Base-by-base conservation (phyloP, 2,329 filamentous ascomycete species). In the Coniochaeta pulveracea region DNA sequence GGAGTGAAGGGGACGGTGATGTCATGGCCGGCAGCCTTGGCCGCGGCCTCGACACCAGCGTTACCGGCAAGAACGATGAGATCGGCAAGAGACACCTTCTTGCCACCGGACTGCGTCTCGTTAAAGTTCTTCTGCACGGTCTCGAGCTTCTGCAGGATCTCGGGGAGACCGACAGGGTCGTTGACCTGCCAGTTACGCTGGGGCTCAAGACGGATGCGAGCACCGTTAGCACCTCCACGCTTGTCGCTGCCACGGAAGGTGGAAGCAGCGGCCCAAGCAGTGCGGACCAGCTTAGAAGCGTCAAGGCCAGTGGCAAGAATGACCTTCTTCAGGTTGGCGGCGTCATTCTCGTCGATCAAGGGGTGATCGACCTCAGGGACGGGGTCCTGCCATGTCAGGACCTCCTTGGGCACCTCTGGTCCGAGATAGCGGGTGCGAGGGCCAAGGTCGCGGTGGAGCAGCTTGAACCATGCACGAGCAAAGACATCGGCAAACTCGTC, bases 171-270 rank as follows among this genome's bases (percentile, higher is more conserved):
- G 2, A 64, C 46, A 18, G 80, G 80, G 63, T 84, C 81, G 70
- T 88, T 88, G 51, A 76, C 69, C 48, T 72, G 58, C 81, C 82
- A 88, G 54, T 72, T 62, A 46, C 74, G 75, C 60, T 82, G 76
- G 16, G 82, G 82, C 40, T 68, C 63, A 9, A 88, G 77, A 21
- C 79, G 76, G 47, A 88, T 83, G 46, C 82, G 81, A 10, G 73
- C 81, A 46, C 82, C 82, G 48, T 88, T 88, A 58, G 82, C 82
- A 50, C 82, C 82, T 44, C 82, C 82, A 43, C 82, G 82, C 73
- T 86, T 86, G 64, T 88, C 82, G 44, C 74, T 71, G 45, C 75
- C 70, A 40, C 80, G 79, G 74, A 79, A 85, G 19, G 76, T 78
- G 3, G 79, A 78, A 16, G 79, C 78, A 0, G 80, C 73, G 1